Conservation (phyloP, 148 eudicot genomes). For the Fallopia convolvulus region DNA sequence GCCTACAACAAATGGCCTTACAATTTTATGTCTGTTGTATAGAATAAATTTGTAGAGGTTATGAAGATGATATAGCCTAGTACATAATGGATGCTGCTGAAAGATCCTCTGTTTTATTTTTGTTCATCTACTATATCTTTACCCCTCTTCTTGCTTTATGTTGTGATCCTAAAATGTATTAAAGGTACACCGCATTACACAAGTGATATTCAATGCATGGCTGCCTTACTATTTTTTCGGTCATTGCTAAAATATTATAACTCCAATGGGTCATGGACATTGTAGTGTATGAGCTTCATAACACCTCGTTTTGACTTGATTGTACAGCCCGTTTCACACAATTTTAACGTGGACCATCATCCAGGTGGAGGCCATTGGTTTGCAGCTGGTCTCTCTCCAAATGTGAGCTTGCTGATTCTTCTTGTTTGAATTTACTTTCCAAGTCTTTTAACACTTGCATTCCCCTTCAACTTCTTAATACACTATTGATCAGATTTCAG, state of each 20-base stretch:
- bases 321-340: constrained; percentile 66
- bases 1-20: neutral
- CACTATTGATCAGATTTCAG: constrained; percentile 47
- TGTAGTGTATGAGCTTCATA: constrained; percentile 50
- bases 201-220: constrained; percentile 1
- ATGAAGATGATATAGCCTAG: neutral
- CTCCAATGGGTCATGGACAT: neutral
- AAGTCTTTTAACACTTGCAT: neutral
- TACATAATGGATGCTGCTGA: neutral
- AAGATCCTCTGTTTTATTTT: neutral
- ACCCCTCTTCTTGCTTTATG: neutral
- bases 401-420: constrained; percentile 47
- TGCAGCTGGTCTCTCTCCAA: constrained; percentile 98
- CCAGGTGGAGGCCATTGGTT: constrained; percentile 99
- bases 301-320: constrained; percentile 1
- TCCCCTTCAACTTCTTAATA: neutral
- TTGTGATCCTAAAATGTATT: neutral
- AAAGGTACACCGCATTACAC: neutral
- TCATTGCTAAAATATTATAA: neutral
- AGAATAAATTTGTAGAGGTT: neutral
- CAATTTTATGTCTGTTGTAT: neutral
- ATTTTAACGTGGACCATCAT: constrained; percentile 83
- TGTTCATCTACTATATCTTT: neutral
- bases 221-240: neutral
- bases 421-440: neutral